A percentile compares a stretch with the other conserved stretches of the same genome.
phyloP scores from a whole-genome alignment of 208 protist species.

The Acanthamoeba lenticulata region DNA sequence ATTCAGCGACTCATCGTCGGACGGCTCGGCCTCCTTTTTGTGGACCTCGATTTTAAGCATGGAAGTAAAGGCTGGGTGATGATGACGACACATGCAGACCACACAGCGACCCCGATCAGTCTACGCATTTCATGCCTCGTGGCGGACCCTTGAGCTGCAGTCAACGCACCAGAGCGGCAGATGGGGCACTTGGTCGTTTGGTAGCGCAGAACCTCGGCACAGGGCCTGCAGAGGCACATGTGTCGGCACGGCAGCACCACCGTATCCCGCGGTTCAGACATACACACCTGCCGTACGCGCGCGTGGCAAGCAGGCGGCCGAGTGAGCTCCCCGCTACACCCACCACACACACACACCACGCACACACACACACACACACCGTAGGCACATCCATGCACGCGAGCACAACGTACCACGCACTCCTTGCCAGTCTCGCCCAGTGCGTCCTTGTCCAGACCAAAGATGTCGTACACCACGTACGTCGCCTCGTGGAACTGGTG shows the following conservation, averaged over 20 bases:
- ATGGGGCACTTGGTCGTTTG: constrained; percentile 95
- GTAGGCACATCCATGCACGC: neutral
- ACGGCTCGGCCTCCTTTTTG: neutral
- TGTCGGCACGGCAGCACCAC: constrained; percentile 94
- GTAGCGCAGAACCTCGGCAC: constrained; percentile 91
- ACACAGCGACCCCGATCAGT: neutral
- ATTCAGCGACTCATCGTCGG: neutral
- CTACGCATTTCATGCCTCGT: neutral
- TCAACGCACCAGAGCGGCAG: constrained; percentile 84
- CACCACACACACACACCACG: too few species aligned
- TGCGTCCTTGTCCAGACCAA: constrained; percentile 35
- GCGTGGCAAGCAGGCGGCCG: too few species aligned
- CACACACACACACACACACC: neutral
- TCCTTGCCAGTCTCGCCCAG: neutral
- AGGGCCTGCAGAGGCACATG: constrained; percentile 95
- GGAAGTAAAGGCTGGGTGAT: neutral
- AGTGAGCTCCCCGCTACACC: too few species aligned
- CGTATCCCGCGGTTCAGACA: constrained; percentile 92
- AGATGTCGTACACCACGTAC: constrained; percentile 57
- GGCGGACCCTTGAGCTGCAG: neutral
- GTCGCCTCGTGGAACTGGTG: neutral
- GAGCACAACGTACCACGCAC: neutral
- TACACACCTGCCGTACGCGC: constrained; percentile 94
- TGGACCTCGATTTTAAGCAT: neutral
- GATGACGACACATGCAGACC: too few species aligned